phyloP scores from a whole-genome alignment of 257 asterid genomes.

The Solanum medicagineum region DNA sequence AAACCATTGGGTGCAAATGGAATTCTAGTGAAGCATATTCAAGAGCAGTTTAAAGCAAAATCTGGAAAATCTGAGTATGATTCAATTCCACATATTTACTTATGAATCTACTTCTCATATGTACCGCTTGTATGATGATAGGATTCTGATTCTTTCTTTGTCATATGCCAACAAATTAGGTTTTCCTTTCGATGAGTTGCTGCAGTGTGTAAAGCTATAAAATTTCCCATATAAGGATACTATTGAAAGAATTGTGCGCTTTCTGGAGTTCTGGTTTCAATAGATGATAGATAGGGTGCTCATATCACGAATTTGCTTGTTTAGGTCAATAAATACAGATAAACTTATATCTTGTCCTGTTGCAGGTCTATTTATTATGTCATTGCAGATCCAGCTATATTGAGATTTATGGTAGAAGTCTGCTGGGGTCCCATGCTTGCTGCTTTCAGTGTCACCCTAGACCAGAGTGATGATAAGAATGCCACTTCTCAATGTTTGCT shows the following conservation, averaged over 20 bases:
- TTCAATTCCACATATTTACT: not conserved
- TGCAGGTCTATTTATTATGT: slow-evolving; percentile 71
- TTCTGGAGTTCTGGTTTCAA: not conserved
- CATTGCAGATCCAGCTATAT: slow-evolving; percentile 78
- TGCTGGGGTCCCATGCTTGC: slow-evolving; percentile 99
- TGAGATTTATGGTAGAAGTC: slow-evolving; percentile 96
- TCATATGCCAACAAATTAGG: not conserved
- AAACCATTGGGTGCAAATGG: slow-evolving; percentile 88
- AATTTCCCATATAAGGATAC: not conserved
- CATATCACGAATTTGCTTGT: not conserved
- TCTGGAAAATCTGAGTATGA: slow-evolving; percentile 92
- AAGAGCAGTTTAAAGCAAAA: slow-evolving; percentile 90
- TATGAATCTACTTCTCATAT: not conserved
- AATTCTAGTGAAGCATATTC: slow-evolving; percentile 77
- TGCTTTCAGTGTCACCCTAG: slow-evolving; percentile 94
- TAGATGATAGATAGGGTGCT: not conserved
- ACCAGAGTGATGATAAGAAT: slow-evolving; percentile 93
- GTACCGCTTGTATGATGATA: not conserved
- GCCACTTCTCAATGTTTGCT: slow-evolving; percentile 85
- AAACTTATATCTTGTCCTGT: slow-evolving; percentile 1
- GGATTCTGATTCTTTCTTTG: not conserved
- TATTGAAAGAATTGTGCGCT: not conserved
- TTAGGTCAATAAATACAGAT: not conserved
- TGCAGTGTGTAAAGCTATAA: not conserved
- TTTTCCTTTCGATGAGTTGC: not conserved